Evolutionary conservation across 2,329 filamentous ascomycete species (phyloP), one percentile per base, ranked within the genome.

Genomic region (Hypoxylon sp.): DNA sequence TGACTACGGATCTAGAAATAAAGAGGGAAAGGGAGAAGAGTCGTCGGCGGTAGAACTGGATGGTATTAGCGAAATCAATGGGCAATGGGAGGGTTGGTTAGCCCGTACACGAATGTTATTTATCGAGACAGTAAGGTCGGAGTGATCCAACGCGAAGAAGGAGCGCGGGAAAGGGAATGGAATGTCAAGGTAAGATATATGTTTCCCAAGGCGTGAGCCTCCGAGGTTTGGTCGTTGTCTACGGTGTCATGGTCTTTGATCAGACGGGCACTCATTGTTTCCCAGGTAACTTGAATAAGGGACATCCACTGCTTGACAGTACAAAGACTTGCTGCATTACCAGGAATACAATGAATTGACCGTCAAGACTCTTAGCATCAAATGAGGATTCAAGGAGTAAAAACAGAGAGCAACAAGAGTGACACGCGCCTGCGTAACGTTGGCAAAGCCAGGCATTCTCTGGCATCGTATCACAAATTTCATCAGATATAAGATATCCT

Each of bases 281-380:
- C 37, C 48, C 26, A 10, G 10, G 18, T 54, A 7, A 3, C 21
- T 8, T 29, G 27, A 41, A 52, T 31, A 17, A 24, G 13, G 10
- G 18, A 51, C 15, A 15, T 23, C 23, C 27, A 18, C 17, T 17
- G 24, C 15, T 23, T 13, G 10, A 38, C 13, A 41, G 15, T 17
- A 57, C 46, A 55, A 63, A 55, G 56, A 38, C 21, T 31, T 41
- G 26, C 9, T 17, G 26, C 18, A 48, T 42, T 51, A 41, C 55
- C 11, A 8, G 20, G 3, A 23, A 33, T 26, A 41, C 27, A 21
- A 46, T 45, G 24, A 49, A 35, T 43, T 53, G 41, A n/a, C 18
- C 13, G 48, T 50, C 46, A 21, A 17, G 15, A 1, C 26, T 9
- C 38, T 27, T 38, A 31, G 60, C 55, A 29, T 7, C 40, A 63